A percentile compares a stretch with the other conserved stretches of the same genome.
Evolutionary conservation across 768 basidiomycete genomes (phyloP).

Genomic region (Cubamyces lactineus): DNA sequence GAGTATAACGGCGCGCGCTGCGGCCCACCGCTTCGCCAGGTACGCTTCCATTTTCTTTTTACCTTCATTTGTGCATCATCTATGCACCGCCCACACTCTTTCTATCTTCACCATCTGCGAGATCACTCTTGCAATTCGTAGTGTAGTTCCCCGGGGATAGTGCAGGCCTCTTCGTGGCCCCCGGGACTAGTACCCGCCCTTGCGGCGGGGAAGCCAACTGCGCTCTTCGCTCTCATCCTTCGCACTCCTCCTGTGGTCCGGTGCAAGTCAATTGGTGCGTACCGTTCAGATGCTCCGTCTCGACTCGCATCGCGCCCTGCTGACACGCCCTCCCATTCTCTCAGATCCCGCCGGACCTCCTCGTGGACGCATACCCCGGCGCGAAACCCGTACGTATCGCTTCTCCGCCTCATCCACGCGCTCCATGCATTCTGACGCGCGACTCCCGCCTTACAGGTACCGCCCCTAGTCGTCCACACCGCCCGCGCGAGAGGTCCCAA

Average conservation of each 20-base stretch:
- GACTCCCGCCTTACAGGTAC: background rate
- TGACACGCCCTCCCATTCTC: background rate
- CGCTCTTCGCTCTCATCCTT: background rate
- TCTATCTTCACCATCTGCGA: no score
- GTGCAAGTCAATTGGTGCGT: background rate
- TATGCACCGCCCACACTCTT: background rate
- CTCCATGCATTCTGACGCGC: background rate
- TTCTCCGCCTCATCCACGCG: background rate
- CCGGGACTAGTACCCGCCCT: constrained; percentile 11
- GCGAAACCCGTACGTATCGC: constrained; percentile 3
- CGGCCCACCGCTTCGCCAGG: no score
- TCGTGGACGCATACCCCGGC: background rate
- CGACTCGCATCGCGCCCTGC: background rate
- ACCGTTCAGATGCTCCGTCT: background rate
- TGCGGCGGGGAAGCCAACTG: constrained; percentile 15
- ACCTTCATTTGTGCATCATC: background rate
- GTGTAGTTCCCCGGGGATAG: background rate
- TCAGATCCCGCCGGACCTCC: background rate
- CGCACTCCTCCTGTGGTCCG: background rate
- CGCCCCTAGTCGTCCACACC: background rate
- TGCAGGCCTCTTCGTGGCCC: constrained; percentile 12
- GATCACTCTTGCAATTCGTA: background rate
- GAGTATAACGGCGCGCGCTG: no score
- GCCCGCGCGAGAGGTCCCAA: background rate
- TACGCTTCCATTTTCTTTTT: background rate